Conservation (phyloP, 1,139 yeast genomes). For the Casaregolazyma suthepensis region DNA sequence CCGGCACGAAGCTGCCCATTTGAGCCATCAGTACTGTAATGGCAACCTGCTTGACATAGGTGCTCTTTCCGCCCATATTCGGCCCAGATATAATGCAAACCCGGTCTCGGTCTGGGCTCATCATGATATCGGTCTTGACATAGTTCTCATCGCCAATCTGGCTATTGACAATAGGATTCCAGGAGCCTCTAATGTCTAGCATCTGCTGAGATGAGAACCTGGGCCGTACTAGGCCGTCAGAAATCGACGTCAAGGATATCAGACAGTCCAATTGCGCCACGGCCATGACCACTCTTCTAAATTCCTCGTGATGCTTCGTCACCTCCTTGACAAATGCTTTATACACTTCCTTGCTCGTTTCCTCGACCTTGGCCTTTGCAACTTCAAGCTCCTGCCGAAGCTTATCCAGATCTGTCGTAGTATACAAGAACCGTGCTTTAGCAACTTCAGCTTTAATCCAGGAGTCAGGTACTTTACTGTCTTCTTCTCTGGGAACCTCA, state of each 20-base stretch:
- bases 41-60: slow-evolving; percentile 60
- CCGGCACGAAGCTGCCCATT: slow-evolving; percentile 85
- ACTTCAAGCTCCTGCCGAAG: slow-evolving; percentile 54
- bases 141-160: slow-evolving; percentile 29
- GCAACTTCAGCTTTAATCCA: slow-evolving; percentile 79
- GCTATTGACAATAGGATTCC: slow-evolving; percentile 7
- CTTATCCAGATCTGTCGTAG: slow-evolving; percentile 52
- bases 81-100: slow-evolving; percentile 62
- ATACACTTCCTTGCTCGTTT: slow-evolving; percentile 54
- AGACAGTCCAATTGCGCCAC: slow-evolving; percentile 69
- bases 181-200: slow-evolving; percentile 2
- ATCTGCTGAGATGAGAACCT: neutral
- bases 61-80: slow-evolving; percentile 76
- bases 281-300: slow-evolving; percentile 46
- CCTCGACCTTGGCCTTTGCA: slow-evolving; percentile 53
- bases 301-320: slow-evolving; percentile 41
- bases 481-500: slow-evolving; percentile 61
- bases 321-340: slow-evolving; percentile 43
- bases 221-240: slow-evolving; percentile 1
- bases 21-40: slow-evolving; percentile 70
- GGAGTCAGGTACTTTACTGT: slow-evolving; percentile 53
- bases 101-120: slow-evolving; percentile 42
- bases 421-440: slow-evolving; percentile 61
- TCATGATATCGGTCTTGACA: slow-evolving; percentile 63
- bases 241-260: slow-evolving; percentile 60